phyloP scores from a whole-genome alignment of 805 yeast species.

The Debaryomyces hansenii region DNA sequence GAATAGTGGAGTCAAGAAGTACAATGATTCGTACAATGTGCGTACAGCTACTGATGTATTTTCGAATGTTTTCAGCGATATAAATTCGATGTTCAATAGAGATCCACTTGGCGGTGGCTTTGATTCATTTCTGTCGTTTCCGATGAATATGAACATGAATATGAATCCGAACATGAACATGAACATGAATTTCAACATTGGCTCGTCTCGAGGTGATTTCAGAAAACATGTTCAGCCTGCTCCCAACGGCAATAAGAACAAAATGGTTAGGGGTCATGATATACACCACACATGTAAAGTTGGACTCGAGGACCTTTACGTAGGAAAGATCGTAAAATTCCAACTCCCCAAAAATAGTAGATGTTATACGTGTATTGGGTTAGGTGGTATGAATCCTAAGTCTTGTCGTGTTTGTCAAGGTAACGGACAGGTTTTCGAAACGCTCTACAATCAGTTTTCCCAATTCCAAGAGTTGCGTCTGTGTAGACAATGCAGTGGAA shows the following conservation, averaged over 20 bases:
- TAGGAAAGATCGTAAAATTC: conserved; percentile 56
- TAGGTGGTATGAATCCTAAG: conserved; percentile 46
- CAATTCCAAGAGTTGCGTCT: conserved; percentile 34
- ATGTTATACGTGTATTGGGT: conserved; percentile 53
- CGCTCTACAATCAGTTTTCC: conserved; percentile 42
- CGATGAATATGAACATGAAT: conserved; percentile 7
- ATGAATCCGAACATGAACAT: conserved; percentile 1
- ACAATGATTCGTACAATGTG: conserved; percentile 2
- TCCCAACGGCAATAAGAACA: conserved; percentile 6
- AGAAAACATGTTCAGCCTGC: conserved; percentile 23
- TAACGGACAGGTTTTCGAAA: conserved; percentile 47
- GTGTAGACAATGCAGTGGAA: conserved; percentile 36
- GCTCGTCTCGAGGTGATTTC: conserved; percentile 2
- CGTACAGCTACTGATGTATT: conserved; percentile 27
- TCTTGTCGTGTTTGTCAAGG: conserved; percentile 43
- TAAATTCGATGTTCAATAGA: conserved; percentile 25
- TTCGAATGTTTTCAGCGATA: conserved; percentile 36
- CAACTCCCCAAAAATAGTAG: conserved; percentile 50
- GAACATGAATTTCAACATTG: conserved; percentile 3
- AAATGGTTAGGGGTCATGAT: conserved; percentile 45
- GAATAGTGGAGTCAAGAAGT: conserved; percentile 3
- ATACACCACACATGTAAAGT: conserved; percentile 57
- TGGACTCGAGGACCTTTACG: conserved; percentile 54
- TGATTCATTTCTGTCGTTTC: conserved; percentile 7
- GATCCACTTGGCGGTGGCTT: conserved; percentile 6